phyloP scores from a whole-genome alignment of 169 alveolate species.

The Eimeria falciformis region DNA sequence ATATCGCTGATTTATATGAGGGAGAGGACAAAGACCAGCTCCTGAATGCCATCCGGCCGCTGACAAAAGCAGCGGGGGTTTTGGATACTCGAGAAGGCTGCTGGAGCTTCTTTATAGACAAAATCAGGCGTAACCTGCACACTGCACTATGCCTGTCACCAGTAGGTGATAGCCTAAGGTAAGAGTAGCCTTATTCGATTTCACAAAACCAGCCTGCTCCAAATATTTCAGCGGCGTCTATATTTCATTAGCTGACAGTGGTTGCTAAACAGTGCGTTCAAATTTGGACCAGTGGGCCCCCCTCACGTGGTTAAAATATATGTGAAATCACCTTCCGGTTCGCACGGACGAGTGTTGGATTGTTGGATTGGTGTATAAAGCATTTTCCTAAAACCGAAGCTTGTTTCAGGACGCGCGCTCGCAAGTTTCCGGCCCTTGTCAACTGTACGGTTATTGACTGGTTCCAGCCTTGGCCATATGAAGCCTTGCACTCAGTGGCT shows the following conservation, averaged over 20 bases:
- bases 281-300: no score
- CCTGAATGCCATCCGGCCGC: slow-evolving; percentile 88
- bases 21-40: slow-evolving; percentile 95
- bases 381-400: not conserved
- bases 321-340: no score
- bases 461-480: slow-evolving; percentile 97
- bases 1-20: slow-evolving; percentile 93
- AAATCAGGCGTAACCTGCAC: slow-evolving; percentile 95
- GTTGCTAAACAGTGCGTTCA: no score
- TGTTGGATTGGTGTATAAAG: no score
- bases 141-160: slow-evolving; percentile 97
- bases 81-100: slow-evolving; percentile 93
- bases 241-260: no score
- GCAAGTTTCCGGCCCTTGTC: slow-evolving; percentile 96
- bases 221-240: no score
- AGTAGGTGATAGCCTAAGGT: slow-evolving; percentile 94
- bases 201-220: no score
- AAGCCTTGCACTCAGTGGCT: slow-evolving; percentile 95
- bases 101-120: slow-evolving; percentile 94
- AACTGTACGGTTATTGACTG: slow-evolving; percentile 96
- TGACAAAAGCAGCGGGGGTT: slow-evolving; percentile 93
- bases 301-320: no score
- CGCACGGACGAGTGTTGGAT: no score
- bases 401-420: slow-evolving; percentile 84
- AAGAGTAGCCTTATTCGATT: no score